These are phyloP conservation scores for Paspalum notatum DNA, from an alignment of 176 grass and related monocot genomes.

Conservation along the genomic window DNA sequence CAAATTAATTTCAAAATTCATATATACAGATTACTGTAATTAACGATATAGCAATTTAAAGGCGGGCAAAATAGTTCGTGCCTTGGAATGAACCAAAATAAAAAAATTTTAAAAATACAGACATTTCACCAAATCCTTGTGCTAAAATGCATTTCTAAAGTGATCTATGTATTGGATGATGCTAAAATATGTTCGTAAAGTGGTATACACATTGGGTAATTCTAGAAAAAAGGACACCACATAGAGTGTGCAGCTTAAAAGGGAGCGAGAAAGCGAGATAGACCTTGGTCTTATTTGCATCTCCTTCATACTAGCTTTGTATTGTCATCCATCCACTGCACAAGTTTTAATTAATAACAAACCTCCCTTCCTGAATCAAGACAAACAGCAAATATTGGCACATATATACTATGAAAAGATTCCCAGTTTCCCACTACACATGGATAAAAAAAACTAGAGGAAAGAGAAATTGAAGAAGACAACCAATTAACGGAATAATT, in stretches of 20 bases:
- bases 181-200: neutral
- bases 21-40: neutral
- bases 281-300: conserved; percentile 31
- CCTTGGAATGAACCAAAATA: neutral
- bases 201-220: no score
- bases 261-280: neutral
- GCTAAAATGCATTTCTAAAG: neutral
- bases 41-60: neutral
- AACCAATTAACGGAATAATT: conserved; percentile 1
- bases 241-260: conserved; percentile 3
- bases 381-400: conserved; percentile 20
- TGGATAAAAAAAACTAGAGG: no score
- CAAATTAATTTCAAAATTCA: neutral
- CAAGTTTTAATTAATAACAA: neutral
- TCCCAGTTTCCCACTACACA: conserved; percentile 6
- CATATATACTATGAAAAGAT: neutral
- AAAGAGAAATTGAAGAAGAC: conserved; percentile 4
- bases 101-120: neutral
- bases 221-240: neutral
- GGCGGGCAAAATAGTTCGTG: neutral
- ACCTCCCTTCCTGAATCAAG: neutral
- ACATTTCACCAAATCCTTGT: neutral
- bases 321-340: conserved; percentile 6
- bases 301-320: neutral
- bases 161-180: neutral